Percentiles rank a stretch among this genome's conserved stretches.
These are phyloP conservation scores for Ophiostoma triangulosporum DNA, from an alignment of 2,329 filamentous ascomycete genomes.

Conservation along the genomic window DNA sequence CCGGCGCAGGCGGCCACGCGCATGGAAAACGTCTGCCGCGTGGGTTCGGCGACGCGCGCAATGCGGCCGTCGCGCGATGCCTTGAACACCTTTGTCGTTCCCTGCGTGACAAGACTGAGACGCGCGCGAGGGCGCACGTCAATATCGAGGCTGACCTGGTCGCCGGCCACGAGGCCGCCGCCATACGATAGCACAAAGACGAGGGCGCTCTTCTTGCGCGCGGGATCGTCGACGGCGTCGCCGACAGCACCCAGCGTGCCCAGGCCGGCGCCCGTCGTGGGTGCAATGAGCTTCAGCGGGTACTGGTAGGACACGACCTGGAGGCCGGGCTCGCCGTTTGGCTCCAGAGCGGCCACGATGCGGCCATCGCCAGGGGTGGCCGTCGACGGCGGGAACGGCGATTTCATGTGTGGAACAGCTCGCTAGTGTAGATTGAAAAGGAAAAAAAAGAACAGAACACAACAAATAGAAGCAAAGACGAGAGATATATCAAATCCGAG, in stretches of 20 bases:
- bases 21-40: conserved; percentile 42
- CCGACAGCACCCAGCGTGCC: neutral
- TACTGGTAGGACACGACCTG: conserved; percentile 77
- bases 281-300: conserved; percentile 83
- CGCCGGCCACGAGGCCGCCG: conserved; percentile 80
- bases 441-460: neutral
- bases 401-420: conserved; percentile 29
- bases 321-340: conserved; percentile 57
- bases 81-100: conserved; percentile 94
- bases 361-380: conserved; percentile 65
- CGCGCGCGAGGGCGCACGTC: conserved; percentile 50
- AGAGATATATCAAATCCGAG: too few relatives aligned
- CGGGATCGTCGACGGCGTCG: conserved; percentile 17
- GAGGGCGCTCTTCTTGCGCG: conserved; percentile 49
- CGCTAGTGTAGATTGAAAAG: too few relatives aligned
- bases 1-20: conserved; percentile 36
- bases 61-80: conserved; percentile 25
- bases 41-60: conserved; percentile 20
- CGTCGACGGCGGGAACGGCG: conserved; percentile 64
- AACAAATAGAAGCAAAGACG: neutral
- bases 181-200: conserved; percentile 91
- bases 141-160: conserved; percentile 62
- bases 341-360: conserved; percentile 60
- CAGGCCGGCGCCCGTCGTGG: conserved; percentile 28
- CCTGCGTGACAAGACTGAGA: conserved; percentile 56